Evolutionary conservation across 305 asterid species (phyloP).

Genomic region (Fraxinus sp.): DNA sequence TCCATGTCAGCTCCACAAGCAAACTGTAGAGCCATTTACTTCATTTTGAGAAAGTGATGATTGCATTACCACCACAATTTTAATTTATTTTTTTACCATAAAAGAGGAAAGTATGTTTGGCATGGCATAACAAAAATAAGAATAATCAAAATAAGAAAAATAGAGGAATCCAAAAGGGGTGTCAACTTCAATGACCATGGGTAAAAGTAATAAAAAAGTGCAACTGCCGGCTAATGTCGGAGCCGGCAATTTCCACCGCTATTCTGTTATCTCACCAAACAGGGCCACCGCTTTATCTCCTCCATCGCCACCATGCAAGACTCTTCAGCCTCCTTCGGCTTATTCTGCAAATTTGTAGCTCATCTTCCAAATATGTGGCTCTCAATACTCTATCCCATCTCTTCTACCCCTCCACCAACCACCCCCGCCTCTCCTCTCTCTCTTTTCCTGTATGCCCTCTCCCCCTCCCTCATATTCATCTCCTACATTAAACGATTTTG

Average conservation of each 20-base stretch:
- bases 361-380: slow-evolving; percentile 71
- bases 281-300: slow-evolving; percentile 69
- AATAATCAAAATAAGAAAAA: too few species aligned
- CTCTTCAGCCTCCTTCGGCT: slow-evolving; percentile 38
- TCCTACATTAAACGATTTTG: background rate
- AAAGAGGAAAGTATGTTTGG: too few species aligned
- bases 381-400: slow-evolving; percentile 77
- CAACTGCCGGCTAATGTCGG: too few species aligned
- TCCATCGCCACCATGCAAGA: slow-evolving; percentile 47
- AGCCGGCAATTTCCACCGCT: background rate
- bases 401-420: slow-evolving; percentile 55
- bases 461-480: background rate
- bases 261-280: slow-evolving; percentile 55
- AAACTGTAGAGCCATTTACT: too few species aligned
- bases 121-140: too few species aligned
- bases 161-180: too few species aligned
- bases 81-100: too few species aligned
- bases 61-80: too few species aligned
- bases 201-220: too few species aligned
- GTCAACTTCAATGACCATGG: too few species aligned
- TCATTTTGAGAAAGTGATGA: too few species aligned
- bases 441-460: slow-evolving; percentile 62
- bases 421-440: slow-evolving; percentile 51
- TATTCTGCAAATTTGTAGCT: slow-evolving; percentile 70
- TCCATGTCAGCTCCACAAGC: too few species aligned